Base-by-base conservation (phyloP, 495 filamentous ascomycete species). In the Penicillium malachiteum region DNA sequence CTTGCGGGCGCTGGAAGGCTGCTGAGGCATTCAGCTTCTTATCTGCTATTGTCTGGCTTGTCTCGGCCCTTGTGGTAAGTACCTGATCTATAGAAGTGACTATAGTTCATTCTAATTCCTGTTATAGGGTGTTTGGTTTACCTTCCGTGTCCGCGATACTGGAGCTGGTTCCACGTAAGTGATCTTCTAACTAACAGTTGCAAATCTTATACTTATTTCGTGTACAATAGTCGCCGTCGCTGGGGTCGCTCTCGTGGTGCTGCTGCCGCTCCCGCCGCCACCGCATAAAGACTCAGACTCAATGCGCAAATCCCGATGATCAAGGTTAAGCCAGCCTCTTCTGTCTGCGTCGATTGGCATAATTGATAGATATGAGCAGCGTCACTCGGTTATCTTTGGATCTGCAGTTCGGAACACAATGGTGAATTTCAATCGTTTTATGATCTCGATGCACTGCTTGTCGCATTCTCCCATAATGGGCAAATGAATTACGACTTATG, bases 11-110 rank as follows among this genome's bases (percentile, higher is more conserved):
- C 51, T 87, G 82, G 84, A 89, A 86, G 69, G 81, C 86, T 12
- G 77, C 79, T 35, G 77, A 87, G 58, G 87, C 85, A 1, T 88
- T 89, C 68, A 72, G 74, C 55, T 89, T 88, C 67, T 59, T 89
- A 50, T 82, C 82, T n/a, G 85, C 84, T 34, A 78, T 84, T 56
- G 72, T 81, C 64, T 89, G 85, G 85, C 80, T 88, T 31, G 80
- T 75, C 11, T 85, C 81, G 46, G 78, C 74, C 17, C 62, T 87
- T 31, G 52, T 87, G 49, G 75, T 78, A 58, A 32, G 74, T 74
- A 48, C 21, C 32, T 10, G 10, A 9, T 6, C 18, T 7, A 35
- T 18, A 8, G 32, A 17, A 41, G 3, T 16, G 11, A 8, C 7
- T 31, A 3, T 9, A 50, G 17, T 13, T 8, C 13, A 32, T 39